Base-by-base conservation (phyloP, 768 basidiomycete genomes). In the Hericium coralloides region DNA sequence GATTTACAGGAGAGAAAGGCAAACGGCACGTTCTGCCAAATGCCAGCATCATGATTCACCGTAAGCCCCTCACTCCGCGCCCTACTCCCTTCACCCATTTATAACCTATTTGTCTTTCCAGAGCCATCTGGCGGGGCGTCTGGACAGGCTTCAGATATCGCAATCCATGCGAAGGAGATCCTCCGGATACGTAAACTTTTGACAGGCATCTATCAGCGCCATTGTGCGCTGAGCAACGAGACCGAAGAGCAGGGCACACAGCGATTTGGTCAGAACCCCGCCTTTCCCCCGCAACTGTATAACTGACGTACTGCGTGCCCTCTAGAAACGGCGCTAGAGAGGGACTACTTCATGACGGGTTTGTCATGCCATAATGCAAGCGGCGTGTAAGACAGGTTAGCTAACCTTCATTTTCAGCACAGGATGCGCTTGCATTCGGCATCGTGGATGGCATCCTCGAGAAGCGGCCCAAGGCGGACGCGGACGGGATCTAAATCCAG, bases 11-110 rank as follows among this genome's bases (percentile, higher is more conserved):
- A 38, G 92, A 89, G 73, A 84, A 79, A 62, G 95, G 95, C 38
- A 92, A 95, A 69, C 79, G 95, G 31, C 93, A 93, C 68, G 89
- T 89, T 64, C 79, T 98, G 57, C 92, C 93, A 12, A 90, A 98
- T 68, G 87, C 93, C 18, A 92, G 89, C 67, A 92, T 98, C 66
- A 98, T 98, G 95, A 98, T 98, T 55, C 95, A 98, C 70, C 95
- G 95, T 95, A 68, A 66, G 83, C 53, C 37, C 36, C 25, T 38
- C 37, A 58, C 62, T n/a, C 43, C 25, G 52, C 10, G 20, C 31
- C 22, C 8, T 14, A 18, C 20, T 18, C 17, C 6, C 26, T n/a
- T 14, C 14, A 17, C 23, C 31, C 31, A 9, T n/a, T 23, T 49
- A 17, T 36, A 5, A 36, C 49, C 17, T 22, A 1, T 20, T 38